Percentiles rank a stretch among this genome's conserved stretches.
phyloP scores from a whole-genome alignment of 2,329 filamentous ascomycete genomes.

The Apiospora kogelbergensis region DNA sequence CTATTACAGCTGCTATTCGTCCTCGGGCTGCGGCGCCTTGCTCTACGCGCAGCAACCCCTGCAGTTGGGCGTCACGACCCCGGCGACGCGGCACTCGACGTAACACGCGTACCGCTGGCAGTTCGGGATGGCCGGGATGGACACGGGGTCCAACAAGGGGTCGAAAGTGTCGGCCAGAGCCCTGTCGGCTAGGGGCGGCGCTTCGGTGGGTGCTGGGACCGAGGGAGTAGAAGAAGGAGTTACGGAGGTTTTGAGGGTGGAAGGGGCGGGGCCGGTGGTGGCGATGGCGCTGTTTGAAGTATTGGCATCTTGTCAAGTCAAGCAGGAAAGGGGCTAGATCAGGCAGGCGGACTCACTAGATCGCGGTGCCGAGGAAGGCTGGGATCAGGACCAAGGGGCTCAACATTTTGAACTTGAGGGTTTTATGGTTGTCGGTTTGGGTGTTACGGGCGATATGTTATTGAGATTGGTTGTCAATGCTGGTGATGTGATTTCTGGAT shows the following conservation, averaged over 20 bases:
- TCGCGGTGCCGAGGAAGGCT: neutral
- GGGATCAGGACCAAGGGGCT: neutral
- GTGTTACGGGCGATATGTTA: neutral
- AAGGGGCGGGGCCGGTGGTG: neutral
- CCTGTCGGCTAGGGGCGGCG: no score
- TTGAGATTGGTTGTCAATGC: neutral
- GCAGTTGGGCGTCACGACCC: neutral
- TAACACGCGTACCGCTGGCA: neutral
- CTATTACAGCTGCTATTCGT: no score
- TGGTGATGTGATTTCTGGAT: neutral
- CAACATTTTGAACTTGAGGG: neutral
- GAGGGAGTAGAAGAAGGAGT: no score
- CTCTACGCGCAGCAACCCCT: neutral
- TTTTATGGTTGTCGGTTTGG: neutral
- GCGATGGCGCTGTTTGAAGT: neutral
- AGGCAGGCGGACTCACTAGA: neutral
- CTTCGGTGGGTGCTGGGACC: no score
- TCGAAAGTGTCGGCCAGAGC: no score
- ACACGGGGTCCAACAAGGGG: neutral
- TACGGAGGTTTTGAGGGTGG: neutral
- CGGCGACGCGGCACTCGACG: neutral
- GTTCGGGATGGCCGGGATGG: neutral
- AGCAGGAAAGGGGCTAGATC: neutral
- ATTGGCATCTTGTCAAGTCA: neutral
- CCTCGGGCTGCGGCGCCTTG: neutral